A percentile compares a stretch with the other conserved stretches of the same genome.
Evolutionary conservation across 306 rosid genomes (phyloP).

Genomic region (Ceratonia siliqua): DNA sequence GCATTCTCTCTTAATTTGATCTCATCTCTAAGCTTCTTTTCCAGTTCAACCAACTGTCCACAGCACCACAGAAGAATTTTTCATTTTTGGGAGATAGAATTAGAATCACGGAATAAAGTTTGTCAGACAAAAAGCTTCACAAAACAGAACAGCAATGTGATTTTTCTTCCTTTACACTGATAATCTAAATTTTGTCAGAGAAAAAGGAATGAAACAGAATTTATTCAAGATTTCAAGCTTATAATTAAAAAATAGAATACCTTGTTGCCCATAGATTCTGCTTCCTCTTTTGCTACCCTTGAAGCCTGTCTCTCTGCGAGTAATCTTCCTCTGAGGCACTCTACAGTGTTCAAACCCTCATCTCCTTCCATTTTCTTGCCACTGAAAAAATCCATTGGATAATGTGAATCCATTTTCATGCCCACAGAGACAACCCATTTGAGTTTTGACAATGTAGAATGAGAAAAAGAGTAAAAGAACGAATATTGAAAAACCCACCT

Average conservation of each 20-base stretch:
- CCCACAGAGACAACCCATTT: constrained; percentile 6
- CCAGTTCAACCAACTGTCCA: constrained; percentile 67
- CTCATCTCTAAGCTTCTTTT: constrained; percentile 62
- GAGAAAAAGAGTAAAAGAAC: constrained; percentile 27
- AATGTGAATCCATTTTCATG: constrained; percentile 31
- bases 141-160: constrained; percentile 23
- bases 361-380: constrained; percentile 53
- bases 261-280: constrained; percentile 60
- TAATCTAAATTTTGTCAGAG: constrained; percentile 21
- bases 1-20: constrained; percentile 62
- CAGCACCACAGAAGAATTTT: background rate
- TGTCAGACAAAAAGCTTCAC: constrained; percentile 21
- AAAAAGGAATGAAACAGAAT: constrained; percentile 29
- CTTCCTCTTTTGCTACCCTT: constrained; percentile 63
- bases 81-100: constrained; percentile 1
- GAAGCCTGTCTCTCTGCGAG: constrained; percentile 92
- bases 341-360: constrained; percentile 63
- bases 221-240: constrained; percentile 7
- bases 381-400: constrained; percentile 43
- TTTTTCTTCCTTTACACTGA: constrained; percentile 21
- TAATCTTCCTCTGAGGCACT: constrained; percentile 82
- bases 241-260: constrained; percentile 34
- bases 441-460: constrained; percentile 12
- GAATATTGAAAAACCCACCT: constrained; percentile 47
- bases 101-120: constrained; percentile 28